These are phyloP conservation scores for Leersia perrieri DNA, from an alignment of 176 grass and related monocot species.

Conservation along the genomic window DNA sequence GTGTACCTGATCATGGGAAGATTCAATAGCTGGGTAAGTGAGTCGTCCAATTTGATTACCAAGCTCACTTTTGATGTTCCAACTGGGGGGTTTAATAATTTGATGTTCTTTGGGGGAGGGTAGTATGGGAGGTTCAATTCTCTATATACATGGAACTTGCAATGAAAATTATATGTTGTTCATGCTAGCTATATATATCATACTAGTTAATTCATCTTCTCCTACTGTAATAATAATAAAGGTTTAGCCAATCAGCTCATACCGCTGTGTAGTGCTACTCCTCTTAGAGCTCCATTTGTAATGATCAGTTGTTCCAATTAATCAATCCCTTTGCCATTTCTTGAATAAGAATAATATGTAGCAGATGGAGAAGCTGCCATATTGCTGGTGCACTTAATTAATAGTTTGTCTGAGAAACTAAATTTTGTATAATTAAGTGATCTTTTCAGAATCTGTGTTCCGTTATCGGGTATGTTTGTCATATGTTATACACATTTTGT, in stretches of 20 bases:
- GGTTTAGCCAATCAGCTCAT: neutral
- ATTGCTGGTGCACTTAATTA: neutral
- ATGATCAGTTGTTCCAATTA: neutral
- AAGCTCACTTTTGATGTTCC: conserved; percentile 15
- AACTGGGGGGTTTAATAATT: conserved; percentile 26
- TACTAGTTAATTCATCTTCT: conserved; percentile 24
- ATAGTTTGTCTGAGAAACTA: neutral
- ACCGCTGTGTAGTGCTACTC: neutral
- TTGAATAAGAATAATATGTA: neutral
- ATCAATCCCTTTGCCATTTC: neutral
- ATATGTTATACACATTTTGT: neutral
- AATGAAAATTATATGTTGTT: conserved; percentile 15
- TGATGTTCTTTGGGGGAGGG: conserved; percentile 24
- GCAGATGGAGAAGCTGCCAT: neutral
- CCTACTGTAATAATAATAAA: conserved; percentile 12
- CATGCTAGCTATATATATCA: conserved; percentile 32
- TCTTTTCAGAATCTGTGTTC: neutral
- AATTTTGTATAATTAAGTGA: neutral
- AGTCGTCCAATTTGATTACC: conserved; percentile 37
- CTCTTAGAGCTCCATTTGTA: neutral
- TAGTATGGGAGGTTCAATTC: conserved; percentile 31
- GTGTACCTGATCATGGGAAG: conserved; percentile 8
- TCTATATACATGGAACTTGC: conserved; percentile 23
- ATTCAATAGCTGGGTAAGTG: conserved; percentile 24
- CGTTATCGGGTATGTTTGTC: neutral